These are phyloP conservation scores for Dioscorea alata DNA, from an alignment of 106 monocot genomes.

Conservation along the genomic window DNA sequence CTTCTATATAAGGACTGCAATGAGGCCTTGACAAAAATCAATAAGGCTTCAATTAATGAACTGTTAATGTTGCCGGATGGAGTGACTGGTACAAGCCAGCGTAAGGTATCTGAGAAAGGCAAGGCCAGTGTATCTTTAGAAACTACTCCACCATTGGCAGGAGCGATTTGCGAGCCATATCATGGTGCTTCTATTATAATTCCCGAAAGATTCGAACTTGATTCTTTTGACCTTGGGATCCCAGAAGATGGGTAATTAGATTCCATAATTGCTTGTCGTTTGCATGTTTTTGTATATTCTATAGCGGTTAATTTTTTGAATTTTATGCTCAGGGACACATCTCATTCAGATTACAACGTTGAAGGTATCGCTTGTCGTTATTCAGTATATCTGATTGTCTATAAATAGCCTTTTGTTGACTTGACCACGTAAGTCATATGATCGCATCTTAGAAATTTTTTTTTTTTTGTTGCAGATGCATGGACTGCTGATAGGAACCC, in stretches of 20 bases:
- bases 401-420: background rate
- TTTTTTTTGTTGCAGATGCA: conserved; percentile 2
- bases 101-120: conserved; percentile 2
- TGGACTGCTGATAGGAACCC: too few relatives aligned
- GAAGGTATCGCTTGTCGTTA: conserved; percentile 27
- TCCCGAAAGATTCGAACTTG: conserved; percentile 11
- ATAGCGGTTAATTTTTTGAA: conserved; percentile 7
- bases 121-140: conserved; percentile 5
- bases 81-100: conserved; percentile 1
- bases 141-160: conserved; percentile 9
- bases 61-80: conserved; percentile 7
- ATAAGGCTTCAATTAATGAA: conserved; percentile 4
- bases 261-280: conserved; percentile 4
- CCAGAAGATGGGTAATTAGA: conserved; percentile 6
- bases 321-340: conserved; percentile 16
- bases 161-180: background rate
- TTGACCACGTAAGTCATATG: conserved; percentile 8
- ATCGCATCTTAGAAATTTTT: background rate
- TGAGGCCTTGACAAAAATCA: conserved; percentile 27
- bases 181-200: background rate
- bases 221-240: conserved; percentile 5
- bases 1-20: conserved; percentile 67
- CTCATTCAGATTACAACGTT: background rate
- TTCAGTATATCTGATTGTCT: background rate
- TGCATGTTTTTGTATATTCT: background rate